Conservation (phyloP, 805 yeast genomes). For the Pichia pseudocactophila region DNA sequence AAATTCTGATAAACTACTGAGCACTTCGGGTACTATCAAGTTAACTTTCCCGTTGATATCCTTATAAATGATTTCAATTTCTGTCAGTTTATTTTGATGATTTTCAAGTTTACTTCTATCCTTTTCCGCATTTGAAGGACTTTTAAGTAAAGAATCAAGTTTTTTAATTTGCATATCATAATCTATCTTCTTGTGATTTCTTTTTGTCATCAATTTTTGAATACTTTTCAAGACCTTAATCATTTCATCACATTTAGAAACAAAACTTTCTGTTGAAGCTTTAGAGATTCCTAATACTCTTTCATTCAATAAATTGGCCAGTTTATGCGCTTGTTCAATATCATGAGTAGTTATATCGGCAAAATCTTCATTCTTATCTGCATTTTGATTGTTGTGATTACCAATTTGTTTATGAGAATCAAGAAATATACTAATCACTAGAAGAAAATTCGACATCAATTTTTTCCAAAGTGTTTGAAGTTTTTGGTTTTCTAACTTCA, state of each 20-base stretch:
- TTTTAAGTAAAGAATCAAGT: constrained; percentile 30
- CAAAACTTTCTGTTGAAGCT: constrained; percentile 22
- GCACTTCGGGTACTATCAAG: constrained; percentile 37
- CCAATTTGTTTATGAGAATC: constrained; percentile 24
- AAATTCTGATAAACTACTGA: constrained; percentile 40
- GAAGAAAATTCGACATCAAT: constrained; percentile 28
- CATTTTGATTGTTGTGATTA: neutral
- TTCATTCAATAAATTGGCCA: constrained; percentile 20
- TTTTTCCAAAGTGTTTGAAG: constrained; percentile 22
- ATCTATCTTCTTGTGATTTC: constrained; percentile 36
- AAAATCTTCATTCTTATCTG: constrained; percentile 23
- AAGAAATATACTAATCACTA: constrained; percentile 26
- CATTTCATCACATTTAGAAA: constrained; percentile 33
- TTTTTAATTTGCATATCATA: constrained; percentile 31
- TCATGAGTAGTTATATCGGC: constrained; percentile 24
- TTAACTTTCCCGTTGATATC: constrained; percentile 34
- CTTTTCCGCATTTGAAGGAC: constrained; percentile 24
- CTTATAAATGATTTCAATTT: constrained; percentile 24
- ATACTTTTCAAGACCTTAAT: constrained; percentile 28
- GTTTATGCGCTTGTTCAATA: constrained; percentile 22
- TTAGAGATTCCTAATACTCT: constrained; percentile 19
- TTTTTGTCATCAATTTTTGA: constrained; percentile 34
- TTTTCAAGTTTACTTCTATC: constrained; percentile 29
- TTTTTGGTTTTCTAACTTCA: constrained; percentile 25
- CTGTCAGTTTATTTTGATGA: constrained; percentile 26